Evolutionary conservation across 1,284 basidiomycete genomes (phyloP), one percentile per base, ranked within the genome.

Genomic region (Coniferiporia weirii): DNA sequence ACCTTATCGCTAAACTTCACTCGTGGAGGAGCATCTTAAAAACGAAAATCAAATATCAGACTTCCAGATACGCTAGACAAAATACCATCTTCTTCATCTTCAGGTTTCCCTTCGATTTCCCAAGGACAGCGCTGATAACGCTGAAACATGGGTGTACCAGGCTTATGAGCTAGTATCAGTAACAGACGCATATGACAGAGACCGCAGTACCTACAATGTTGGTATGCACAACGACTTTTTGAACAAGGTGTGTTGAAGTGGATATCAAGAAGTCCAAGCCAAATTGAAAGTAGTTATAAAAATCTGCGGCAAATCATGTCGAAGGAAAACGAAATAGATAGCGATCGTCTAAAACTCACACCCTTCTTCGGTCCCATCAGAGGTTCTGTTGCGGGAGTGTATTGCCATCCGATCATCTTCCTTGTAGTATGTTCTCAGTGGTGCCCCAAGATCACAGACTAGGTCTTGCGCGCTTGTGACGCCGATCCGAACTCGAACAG

Each of bases 211-310:
- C 69, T 66, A 93, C 93, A 61, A 93, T 82, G 66, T 95, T 95
- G 1, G 92, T 84, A 68, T 95, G 91, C 3, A 91, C 72, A 22
- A 95, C 77, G 49, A 95, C 87, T 78, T 95, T 95, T 68, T 79
- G 82, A n/a, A 95, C 88, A 2, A 80, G 66, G 67, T 91, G 87
- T 0, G 80, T 82, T 15, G 77, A 74, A 17, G 87, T 86, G 1
- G 85, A 87, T 38, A 95, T 77, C 20, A 93, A 77, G 64, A 94
- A 90, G 68, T 95, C 93, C 10, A 95, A 72, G 1, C 93, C 93
- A 66, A 91, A 83, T 66, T 93, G 88, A 65, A 95, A 93, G 69
- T 95, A 95, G 68, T 95, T 95, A 75, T 92, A 94, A 71, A 95
- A 95, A 71, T 93, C 90, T 90, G 61, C 32, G 12, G 36, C 38